Evolutionary conservation across 306 rosid species (phyloP), one percentile per base, ranked within the genome.

Genomic region (Geum urbanum): DNA sequence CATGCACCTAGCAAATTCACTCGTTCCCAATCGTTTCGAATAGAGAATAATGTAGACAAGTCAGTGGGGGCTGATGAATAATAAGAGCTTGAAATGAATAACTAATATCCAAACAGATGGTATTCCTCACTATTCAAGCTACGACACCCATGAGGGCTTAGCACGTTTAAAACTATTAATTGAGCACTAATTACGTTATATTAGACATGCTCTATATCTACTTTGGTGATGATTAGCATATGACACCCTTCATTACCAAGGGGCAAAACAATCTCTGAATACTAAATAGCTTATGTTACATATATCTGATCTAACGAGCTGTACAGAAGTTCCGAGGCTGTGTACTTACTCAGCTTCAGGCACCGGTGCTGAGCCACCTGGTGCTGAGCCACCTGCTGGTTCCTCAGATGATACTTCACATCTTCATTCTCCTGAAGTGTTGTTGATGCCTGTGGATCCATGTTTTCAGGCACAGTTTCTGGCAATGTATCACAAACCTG

Each of bases 361-460:
- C 67, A 10, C 44, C 35, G 15, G 43, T 51, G 24, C 63, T 54
- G 60, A 20, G 63, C 69, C 69, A 67, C 40, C 74, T 3, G 12
- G 57, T 39, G 27, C 56, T 43, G 75, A 14, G 63, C 69, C 69
- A 67, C 40, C 74, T 3, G 12, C 59, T 11, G 27, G 50, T 70
- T 53, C 72, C 70, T 63, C 73, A 1, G 76, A 53, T 15, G 62
- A 10, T 49, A 19, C 57, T 54, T 66, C 13, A 53, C 8, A 4
- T 48, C 67, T 61, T 65, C 70, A 43, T 18, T 22, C 57, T 58
- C 77, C n/a, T 41, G 51, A 40, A 16, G 16, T 6, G 73, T 20
- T 19, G 75, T 35, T 62, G 45, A 70, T 74, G 78, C 70, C 75
- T 45, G 55, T 45, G 37, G 16, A 63, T 39, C 78, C 39, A 50